Percentiles rank a stretch among this genome's conserved stretches.
These are phyloP conservation scores for Cicer yamashitae DNA, from an alignment of 306 rosid genomes.

Conservation along the genomic window DNA sequence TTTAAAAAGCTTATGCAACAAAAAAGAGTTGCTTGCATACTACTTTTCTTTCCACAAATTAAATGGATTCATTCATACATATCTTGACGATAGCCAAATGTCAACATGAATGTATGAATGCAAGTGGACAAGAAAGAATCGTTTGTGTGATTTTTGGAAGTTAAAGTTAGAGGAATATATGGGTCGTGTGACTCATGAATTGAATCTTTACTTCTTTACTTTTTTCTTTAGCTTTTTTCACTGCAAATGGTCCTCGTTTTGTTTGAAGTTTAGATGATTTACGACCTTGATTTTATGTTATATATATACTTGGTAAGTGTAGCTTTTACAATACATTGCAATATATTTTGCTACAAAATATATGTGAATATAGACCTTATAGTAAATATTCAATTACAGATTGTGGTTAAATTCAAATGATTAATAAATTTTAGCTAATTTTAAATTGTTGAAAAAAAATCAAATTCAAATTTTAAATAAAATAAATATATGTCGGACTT, in stretches of 20 bases:
- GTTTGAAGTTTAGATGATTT: neutral
- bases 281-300: neutral
- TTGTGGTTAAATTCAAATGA: too few species aligned
- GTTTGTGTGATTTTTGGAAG: conserved; percentile 38
- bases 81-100: conserved; percentile 27
- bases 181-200: conserved; percentile 42
- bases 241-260: conserved; percentile 30
- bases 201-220: conserved; percentile 34
- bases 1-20: conserved; percentile 34
- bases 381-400: too few species aligned
- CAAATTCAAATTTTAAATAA: too few species aligned
- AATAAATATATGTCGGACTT: too few species aligned
- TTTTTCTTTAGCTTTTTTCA: conserved; percentile 28
- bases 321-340: too few species aligned
- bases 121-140: conserved; percentile 40
- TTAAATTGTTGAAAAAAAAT: too few species aligned
- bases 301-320: too few species aligned
- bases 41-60: conserved; percentile 4
- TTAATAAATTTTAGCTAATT: too few species aligned
- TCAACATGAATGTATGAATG: conserved; percentile 19
- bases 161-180: conserved; percentile 48
- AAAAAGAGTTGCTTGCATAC: conserved; percentile 36
- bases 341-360: too few species aligned
- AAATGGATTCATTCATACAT: conserved; percentile 25
- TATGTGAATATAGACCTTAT: too few species aligned